Conservation (phyloP, 2,329 filamentous ascomycete species). For the Penicillium sp. region DNA sequence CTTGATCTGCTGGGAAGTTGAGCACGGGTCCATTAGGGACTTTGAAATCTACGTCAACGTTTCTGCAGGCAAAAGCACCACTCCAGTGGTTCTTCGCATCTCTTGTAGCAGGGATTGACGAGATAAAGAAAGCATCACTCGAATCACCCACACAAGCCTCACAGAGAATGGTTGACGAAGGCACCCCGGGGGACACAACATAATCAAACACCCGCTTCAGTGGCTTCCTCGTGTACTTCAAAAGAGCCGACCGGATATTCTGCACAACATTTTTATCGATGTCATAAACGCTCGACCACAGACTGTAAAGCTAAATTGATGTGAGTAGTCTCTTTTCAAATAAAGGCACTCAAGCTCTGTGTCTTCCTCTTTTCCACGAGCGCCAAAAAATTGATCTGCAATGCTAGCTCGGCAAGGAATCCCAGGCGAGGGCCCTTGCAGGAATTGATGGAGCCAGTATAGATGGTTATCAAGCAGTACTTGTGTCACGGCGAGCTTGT, state of each 20-base stretch:
- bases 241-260: not conserved
- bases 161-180: not conserved
- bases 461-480: no score
- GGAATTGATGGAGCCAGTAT: no score
- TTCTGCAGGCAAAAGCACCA: not conserved
- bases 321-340: no score
- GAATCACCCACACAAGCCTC: not conserved
- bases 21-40: not conserved
- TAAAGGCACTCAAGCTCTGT: no score
- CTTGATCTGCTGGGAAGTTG: not conserved
- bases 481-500: no score
- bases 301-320: no score
- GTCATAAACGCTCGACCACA: no score
- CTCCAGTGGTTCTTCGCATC: not conserved
- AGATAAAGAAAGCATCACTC: not conserved
- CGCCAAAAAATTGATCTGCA: no score
- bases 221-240: not conserved
- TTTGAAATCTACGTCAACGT: not conserved
- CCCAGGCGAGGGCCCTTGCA: no score
- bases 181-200: not conserved
- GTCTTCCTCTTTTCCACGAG: no score
- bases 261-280: not conserved
- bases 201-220: not conserved
- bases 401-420: no score
- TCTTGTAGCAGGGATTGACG: not conserved